A percentile compares a stretch with the other conserved stretches of the same genome.
Conservation (phyloP, 2,329 filamentous ascomycete genomes). For the Aspergillus phoenicis region DNA sequence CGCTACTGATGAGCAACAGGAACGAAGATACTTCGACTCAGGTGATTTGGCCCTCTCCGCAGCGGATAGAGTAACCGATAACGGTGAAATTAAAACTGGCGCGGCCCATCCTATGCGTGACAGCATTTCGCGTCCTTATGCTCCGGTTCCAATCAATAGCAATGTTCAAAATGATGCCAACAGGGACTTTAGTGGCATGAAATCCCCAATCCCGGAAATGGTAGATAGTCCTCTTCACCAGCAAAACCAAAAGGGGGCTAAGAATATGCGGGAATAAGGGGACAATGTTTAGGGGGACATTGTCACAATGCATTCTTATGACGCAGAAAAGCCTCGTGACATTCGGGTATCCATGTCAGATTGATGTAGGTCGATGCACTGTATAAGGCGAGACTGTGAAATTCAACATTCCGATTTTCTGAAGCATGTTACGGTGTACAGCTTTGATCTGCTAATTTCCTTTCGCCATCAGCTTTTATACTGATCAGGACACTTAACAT, state of each 20-base stretch:
- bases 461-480: neutral
- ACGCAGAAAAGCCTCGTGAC: neutral
- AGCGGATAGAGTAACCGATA: constrained; percentile 25
- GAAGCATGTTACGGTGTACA: neutral
- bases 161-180: constrained; percentile 30
- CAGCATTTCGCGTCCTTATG: constrained; percentile 32
- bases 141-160: constrained; percentile 26
- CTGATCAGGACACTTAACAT: neutral
- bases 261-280: neutral
- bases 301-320: neutral
- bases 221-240: neutral
- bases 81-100: constrained; percentile 28
- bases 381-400: neutral
- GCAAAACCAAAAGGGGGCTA: neutral
- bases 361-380: neutral
- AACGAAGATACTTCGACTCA: constrained; percentile 35
- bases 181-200: constrained; percentile 12
- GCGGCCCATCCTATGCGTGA: constrained; percentile 29
- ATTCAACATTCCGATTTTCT: neutral
- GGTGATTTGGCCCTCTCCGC: constrained; percentile 33
- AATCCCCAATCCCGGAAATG: neutral
- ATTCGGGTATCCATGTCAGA: neutral
- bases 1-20: constrained; percentile 19
- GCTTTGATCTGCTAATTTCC: neutral
- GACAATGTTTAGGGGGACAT: neutral